Percentiles rank a stretch among this genome's conserved stretches.
These are phyloP conservation scores for Holtermanniella nyarrowii DNA, from an alignment of 768 basidiomycete species.

Conservation along the genomic window DNA sequence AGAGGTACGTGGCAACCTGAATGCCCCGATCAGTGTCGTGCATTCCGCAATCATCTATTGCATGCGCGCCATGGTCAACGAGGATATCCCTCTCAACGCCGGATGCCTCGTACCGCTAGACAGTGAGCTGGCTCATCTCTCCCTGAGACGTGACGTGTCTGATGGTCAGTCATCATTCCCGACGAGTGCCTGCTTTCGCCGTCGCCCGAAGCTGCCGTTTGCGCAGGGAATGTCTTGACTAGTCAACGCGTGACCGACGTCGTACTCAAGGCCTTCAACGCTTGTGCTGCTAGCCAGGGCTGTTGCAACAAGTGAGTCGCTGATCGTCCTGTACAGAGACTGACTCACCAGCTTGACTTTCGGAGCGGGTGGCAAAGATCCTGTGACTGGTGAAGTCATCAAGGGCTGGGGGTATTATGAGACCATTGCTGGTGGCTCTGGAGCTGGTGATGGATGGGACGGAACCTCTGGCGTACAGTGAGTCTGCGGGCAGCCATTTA, in stretches of 20 bases:
- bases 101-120: slow-evolving; percentile 72
- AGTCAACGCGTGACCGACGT: slow-evolving; percentile 92
- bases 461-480: slow-evolving; percentile 80
- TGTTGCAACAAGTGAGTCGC: slow-evolving; percentile 61
- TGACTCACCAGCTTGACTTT: no score
- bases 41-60: slow-evolving; percentile 34
- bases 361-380: slow-evolving; percentile 55
- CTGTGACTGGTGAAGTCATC: slow-evolving; percentile 57
- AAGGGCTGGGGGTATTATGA: slow-evolving; percentile 76
- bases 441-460: slow-evolving; percentile 79
- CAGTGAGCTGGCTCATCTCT: slow-evolving; percentile 7
- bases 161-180: no score
- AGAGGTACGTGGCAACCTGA: slow-evolving; percentile 40
- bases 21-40: slow-evolving; percentile 24
- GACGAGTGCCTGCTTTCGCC: slow-evolving; percentile 44
- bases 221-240: slow-evolving; percentile 84
- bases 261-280: slow-evolving; percentile 82
- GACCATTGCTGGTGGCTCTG: slow-evolving; percentile 91
- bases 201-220: slow-evolving; percentile 77
- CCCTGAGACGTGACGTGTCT: no score
- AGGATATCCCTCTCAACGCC: slow-evolving; percentile 74
- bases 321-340: no score
- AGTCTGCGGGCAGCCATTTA: no score
- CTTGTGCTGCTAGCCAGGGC: slow-evolving; percentile 84
- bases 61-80: slow-evolving; percentile 38